Percentiles rank a stretch among this genome's conserved stretches.
Conservation (phyloP, 805 yeast species). For the Pichia cabralensis region DNA sequence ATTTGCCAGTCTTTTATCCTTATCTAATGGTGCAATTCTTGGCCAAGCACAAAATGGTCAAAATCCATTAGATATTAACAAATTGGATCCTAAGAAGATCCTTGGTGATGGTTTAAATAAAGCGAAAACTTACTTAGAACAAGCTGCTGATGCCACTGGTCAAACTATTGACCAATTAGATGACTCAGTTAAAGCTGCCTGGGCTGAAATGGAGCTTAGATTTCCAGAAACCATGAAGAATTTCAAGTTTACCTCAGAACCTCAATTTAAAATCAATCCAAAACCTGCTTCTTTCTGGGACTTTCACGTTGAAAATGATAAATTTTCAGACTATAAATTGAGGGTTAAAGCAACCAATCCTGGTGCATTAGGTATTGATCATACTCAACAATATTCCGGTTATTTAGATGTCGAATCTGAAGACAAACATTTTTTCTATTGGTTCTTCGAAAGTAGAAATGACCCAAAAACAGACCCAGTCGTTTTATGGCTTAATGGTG, state of each 20-base stretch:
- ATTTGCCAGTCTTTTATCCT: slow-evolving; percentile 3
- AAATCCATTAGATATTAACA: slow-evolving; percentile 6
- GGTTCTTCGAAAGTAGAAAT: slow-evolving; percentile 88
- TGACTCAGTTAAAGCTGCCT: slow-evolving; percentile 37
- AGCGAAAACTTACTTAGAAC: slow-evolving; percentile 20
- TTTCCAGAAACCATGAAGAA: slow-evolving; percentile 48
- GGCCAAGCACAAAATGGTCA: no score
- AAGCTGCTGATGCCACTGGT: slow-evolving; percentile 42
- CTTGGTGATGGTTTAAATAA: slow-evolving; percentile 4
- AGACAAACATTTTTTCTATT: slow-evolving; percentile 82
- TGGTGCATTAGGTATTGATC: slow-evolving; percentile 44
- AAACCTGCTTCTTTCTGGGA: slow-evolving; percentile 29
- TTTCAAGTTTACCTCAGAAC: slow-evolving; percentile 40
- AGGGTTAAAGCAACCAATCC: slow-evolving; percentile 41
- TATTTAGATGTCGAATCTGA: slow-evolving; percentile 58
- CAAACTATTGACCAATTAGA: slow-evolving; percentile 41
- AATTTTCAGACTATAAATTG: slow-evolving; percentile 36
- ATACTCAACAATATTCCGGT: slow-evolving; percentile 64
- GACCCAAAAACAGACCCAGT: slow-evolving; percentile 83
- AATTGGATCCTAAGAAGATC: no score
- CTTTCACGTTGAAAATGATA: slow-evolving; percentile 22
- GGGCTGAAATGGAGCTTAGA: slow-evolving; percentile 54
- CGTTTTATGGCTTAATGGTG: slow-evolving; percentile 85
- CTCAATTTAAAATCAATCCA: slow-evolving; percentile 31
- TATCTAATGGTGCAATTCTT: slow-evolving; percentile 4